phyloP scores from a whole-genome alignment of 441 rosid species.

The Biscutella auriculata region DNA sequence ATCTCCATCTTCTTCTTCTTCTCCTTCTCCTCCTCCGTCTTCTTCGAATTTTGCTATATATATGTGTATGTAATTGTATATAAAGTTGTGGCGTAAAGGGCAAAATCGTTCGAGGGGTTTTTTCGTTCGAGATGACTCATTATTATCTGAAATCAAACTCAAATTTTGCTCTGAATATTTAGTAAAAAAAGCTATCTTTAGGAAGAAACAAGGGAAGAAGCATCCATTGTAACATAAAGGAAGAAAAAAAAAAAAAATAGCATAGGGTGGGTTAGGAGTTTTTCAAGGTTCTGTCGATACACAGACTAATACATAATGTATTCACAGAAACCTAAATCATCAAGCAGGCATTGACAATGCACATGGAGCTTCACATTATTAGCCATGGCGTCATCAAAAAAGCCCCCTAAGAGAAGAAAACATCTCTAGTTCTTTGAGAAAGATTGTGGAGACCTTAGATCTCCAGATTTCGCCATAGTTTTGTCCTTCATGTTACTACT shows the following conservation, averaged over 20 bases:
- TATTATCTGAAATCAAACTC: background rate
- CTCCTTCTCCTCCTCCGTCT: background rate
- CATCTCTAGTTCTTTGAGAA: background rate
- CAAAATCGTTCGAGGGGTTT: slow-evolving; percentile 14
- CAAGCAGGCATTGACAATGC: background rate
- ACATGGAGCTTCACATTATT: background rate
- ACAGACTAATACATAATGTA: slow-evolving; percentile 5
- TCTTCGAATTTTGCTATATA: too few species aligned
- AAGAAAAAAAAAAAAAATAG: background rate
- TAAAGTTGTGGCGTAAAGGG: slow-evolving; percentile 16
- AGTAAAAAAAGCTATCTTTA: background rate
- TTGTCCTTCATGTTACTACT: slow-evolving; percentile 7
- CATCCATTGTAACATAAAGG: background rate
- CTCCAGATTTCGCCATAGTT: background rate
- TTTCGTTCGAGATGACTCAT: slow-evolving; percentile 5
- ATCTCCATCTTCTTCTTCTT: slow-evolving; percentile 47
- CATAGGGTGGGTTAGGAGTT: background rate
- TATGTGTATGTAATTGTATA: background rate
- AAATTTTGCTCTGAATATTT: background rate
- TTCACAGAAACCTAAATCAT: background rate
- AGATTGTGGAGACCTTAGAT: slow-evolving; percentile 10
- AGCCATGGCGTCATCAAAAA: background rate
- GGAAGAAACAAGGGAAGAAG: background rate
- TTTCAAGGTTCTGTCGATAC: background rate
- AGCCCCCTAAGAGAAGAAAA: background rate